phyloP scores from a whole-genome alignment of 169 alveolate genomes.

The Cryptosporidium andersoni region DNA sequence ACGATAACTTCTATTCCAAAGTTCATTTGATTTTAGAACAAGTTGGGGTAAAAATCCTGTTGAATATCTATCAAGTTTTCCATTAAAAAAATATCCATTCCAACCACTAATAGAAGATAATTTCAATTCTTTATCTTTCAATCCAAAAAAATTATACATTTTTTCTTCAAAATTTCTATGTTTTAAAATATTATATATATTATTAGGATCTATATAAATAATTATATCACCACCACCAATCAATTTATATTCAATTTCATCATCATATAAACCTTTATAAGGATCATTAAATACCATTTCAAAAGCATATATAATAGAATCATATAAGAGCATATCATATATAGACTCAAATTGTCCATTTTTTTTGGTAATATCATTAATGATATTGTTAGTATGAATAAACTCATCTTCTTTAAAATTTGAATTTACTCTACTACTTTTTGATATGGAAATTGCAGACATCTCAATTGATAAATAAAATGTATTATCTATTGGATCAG shows the following conservation, averaged over 20 bases:
- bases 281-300: constrained; percentile 33
- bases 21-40: not conserved
- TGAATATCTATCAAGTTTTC: too few relatives aligned
- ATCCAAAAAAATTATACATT: not conserved
- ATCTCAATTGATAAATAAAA: constrained; percentile 7
- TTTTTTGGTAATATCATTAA: not conserved
- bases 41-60: too few relatives aligned
- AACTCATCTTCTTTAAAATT: not conserved
- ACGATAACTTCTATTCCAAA: not conserved
- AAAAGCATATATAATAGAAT: constrained; percentile 8
- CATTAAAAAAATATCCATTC: constrained; percentile 23
- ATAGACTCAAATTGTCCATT: constrained; percentile 3
- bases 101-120: constrained; percentile 12
- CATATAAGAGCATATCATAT: constrained; percentile 30
- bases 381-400: not conserved
- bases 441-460: constrained; percentile 39
- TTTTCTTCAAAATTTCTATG: constrained; percentile 2
- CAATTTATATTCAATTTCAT: not conserved
- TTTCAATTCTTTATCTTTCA: not conserved
- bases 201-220: constrained; percentile 21
- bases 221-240: constrained; percentile 54
- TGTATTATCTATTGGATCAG: constrained; percentile 11
- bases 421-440: not conserved
- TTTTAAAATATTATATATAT: constrained; percentile 22
- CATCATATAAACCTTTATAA: not conserved